These are phyloP conservation scores for Lentinula raphanica DNA, from an alignment of 768 basidiomycete species.

Conservation along the genomic window DNA sequence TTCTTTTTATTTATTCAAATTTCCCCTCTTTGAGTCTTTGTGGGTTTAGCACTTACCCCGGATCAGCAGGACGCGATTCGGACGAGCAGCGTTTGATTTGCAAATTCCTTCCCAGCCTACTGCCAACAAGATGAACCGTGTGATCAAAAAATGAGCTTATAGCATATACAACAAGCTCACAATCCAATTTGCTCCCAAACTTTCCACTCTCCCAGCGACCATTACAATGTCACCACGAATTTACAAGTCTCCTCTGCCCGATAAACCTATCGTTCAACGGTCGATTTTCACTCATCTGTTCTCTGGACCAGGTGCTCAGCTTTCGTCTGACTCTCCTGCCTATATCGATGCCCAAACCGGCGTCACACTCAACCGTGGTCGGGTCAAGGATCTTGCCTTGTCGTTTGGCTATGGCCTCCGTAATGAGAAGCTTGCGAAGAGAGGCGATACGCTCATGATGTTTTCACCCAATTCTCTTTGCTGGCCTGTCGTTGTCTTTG, in stretches of 20 bases:
- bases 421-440: slow-evolving; percentile 20
- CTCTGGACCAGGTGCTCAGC: slow-evolving; percentile 13
- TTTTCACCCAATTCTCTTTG: slow-evolving; percentile 50
- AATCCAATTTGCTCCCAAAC: background rate
- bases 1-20: too few relatives aligned
- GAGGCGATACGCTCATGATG: slow-evolving; percentile 43
- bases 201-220: background rate
- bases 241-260: slow-evolving; percentile 23
- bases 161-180: background rate
- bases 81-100: too few relatives aligned
- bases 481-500: slow-evolving; percentile 44
- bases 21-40: too few relatives aligned
- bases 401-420: slow-evolving; percentile 43
- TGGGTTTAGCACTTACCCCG: too few relatives aligned
- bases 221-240: slow-evolving; percentile 17
- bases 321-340: slow-evolving; percentile 31
- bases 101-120: too few relatives aligned
- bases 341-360: slow-evolving; percentile 53
- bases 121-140: too few relatives aligned
- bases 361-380: slow-evolving; percentile 37
- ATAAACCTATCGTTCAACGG: slow-evolving; percentile 18
- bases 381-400: slow-evolving; percentile 39
- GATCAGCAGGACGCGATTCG: too few relatives aligned
- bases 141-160: background rate
- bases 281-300: slow-evolving; percentile 29